Evolutionary conservation across 306 rosid species (phyloP).

Genomic region (Glycine soja): DNA sequence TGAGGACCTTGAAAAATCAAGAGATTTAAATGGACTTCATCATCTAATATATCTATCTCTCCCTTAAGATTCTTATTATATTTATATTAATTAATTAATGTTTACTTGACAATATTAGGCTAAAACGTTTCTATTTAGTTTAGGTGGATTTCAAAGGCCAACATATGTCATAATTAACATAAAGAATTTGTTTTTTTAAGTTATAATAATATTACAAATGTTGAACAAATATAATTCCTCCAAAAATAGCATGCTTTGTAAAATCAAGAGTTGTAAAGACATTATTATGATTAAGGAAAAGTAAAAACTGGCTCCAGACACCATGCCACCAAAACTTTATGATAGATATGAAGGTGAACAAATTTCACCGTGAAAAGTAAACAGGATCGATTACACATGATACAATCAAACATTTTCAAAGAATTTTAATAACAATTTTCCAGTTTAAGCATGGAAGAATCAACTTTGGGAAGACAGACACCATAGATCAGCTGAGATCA

Average conservation of each 20-base stretch:
- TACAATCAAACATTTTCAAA: constrained; percentile 55
- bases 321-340: constrained; percentile 45
- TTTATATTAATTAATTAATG: too few relatives aligned
- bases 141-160: too few relatives aligned
- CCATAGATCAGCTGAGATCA: constrained; percentile 44
- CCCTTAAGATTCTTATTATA: too few relatives aligned
- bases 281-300: not conserved
- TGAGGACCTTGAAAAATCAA: too few relatives aligned
- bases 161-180: too few relatives aligned
- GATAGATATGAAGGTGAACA: constrained; percentile 48
- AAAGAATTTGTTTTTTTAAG: too few relatives aligned
- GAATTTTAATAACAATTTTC: constrained; percentile 52
- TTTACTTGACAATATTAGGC: too few relatives aligned
- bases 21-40: too few relatives aligned
- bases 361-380: constrained; percentile 52
- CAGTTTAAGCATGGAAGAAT: constrained; percentile 49
- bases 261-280: not conserved
- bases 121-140: too few relatives aligned
- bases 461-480: constrained; percentile 39
- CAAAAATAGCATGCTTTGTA: not conserved
- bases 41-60: too few relatives aligned
- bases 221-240: not conserved
- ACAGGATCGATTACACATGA: constrained; percentile 58
- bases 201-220: too few relatives aligned
- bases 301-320: constrained; percentile 5